Base-by-base conservation (phyloP, 768 basidiomycete genomes). In the Hydnomerulius pinastri region DNA sequence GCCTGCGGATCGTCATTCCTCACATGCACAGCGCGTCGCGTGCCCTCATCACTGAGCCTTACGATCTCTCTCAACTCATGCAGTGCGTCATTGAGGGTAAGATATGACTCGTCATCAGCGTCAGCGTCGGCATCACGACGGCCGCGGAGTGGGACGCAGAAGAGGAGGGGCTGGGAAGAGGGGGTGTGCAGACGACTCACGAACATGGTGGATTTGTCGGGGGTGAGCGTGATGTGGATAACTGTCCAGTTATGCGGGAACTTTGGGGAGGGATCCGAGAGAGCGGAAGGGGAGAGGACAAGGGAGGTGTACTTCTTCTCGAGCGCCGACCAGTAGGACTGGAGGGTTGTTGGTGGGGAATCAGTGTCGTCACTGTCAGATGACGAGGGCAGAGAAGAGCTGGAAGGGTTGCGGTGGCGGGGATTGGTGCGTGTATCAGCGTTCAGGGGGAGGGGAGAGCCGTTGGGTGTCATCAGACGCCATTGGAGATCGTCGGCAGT, bases 81-180 rank as follows among this genome's bases (percentile, higher is more conserved):
- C 9, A 87, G 60, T 2, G 90, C 94, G 50, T 82, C 80, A 4
- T 87, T 80, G 58, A 89, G 90, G 1, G 86, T 82, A 33, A 98
- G 77, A 56, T 86, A 80, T 25, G 80, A 77, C 27, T 84, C 85
- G 11, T 87, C 86, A 15, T 87, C 85, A 6, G 87, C 85, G 8
- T 85, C 85, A 17, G n/a, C n/a, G n/a, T 82, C 85, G 17, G 82
- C 73, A 33, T 89, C 95, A 35, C 93, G 74, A 40, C 90, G 77
- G 10, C 89, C 89, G 54, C 91, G 88, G 20, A 98, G 74, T 0
- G 97, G 96, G 2, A 98, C 75, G 53, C 90, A 91, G 68, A 98
- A 93, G 11, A 98, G 75, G 21, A 98, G 72, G 0, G 93, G 89
- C 7, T 70, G 50, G 3, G 67, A 69, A 13, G 69, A 66, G 1